These are phyloP conservation scores for Solanum hybrid DNA, from an alignment of 305 asterid genomes.

Conservation along the genomic window DNA sequence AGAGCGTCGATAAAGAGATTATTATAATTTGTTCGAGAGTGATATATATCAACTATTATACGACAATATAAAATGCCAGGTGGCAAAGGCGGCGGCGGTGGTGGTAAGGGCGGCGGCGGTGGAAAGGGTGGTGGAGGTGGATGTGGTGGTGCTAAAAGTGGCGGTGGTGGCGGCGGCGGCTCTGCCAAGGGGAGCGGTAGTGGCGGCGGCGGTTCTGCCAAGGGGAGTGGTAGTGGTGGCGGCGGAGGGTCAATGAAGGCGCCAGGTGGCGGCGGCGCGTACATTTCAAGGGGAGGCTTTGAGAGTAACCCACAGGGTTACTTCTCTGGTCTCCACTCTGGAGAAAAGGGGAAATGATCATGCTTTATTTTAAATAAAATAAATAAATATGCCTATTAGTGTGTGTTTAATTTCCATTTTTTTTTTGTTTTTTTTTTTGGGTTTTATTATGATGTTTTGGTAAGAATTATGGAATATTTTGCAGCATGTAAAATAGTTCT, in stretches of 20 bases:
- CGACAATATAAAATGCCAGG: neutral
- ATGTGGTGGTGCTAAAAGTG: neutral
- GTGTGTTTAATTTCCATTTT: neutral
- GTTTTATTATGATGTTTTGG: neutral
- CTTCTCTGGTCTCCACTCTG: neutral
- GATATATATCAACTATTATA: neutral
- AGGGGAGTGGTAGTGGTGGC: neutral
- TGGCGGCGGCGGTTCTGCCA: neutral
- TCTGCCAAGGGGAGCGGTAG: no score
- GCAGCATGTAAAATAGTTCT: neutral
- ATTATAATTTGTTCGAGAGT: neutral
- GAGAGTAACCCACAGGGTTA: neutral
- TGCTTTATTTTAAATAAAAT: neutral
- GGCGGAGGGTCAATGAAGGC: neutral
- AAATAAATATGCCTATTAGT: neutral
- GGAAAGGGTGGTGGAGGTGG: neutral
- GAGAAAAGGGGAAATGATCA: neutral
- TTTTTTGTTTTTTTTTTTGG: neutral
- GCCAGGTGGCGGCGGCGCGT: neutral
- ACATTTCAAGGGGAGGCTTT: neutral
- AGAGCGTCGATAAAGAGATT: neutral
- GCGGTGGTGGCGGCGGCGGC: neutral
- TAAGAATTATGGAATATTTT: neutral
- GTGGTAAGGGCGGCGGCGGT: neutral
- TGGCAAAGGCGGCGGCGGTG: neutral